Base-by-base conservation (phyloP, 2,329 filamentous ascomycete genomes). In the Fusarium caatingaense region DNA sequence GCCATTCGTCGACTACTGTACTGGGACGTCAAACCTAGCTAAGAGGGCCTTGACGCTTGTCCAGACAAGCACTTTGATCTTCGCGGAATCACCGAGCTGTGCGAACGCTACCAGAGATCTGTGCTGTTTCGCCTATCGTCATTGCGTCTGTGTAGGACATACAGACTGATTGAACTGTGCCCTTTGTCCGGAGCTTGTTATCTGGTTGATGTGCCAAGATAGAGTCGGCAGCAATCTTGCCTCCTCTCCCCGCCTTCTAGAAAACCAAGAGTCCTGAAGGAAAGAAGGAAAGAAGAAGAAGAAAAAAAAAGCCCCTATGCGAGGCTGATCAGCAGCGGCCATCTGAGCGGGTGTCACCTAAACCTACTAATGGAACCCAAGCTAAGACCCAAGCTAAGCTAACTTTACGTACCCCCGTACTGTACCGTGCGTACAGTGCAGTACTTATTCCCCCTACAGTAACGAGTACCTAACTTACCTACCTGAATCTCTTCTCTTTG, bases 261-360 rank as follows among this genome's bases (percentile, higher is more conserved):
- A 75, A 75, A 70, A 64, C 53, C 56, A 30, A 59, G 56, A 66
- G 56, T 56, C 66, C 62, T 62, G 54, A 65, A 51, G 16, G 60
- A 45, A 55, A 51, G 68, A 37, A 37, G 34, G 10, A 37, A 37
- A n/a, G 18, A 18, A 37, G 16, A 7, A 37, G 16, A 34, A 51
- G 25, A 27, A 27, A 6, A 23, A 25, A 62, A 45, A 55, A 51
- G 68, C 67, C 72, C 71, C 71, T 74, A 75, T 75, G 73, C 73
- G 73, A 75, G 73, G 73, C 71, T 74, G 73, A 75, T 75, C 73
- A 70, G 37, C 67, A 74, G 57, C 60, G 54, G 23, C 49, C 49
- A 66, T 60, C 69, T 65, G 45, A 60, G 49, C 67, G 72, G 73
- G 73, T 75, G 71, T 71, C 64, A 53, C 66, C 69, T 73, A 66